These are phyloP conservation scores for Xylariaceae sp. DNA, from an alignment of 2,329 filamentous ascomycete species.

Conservation along the genomic window DNA sequence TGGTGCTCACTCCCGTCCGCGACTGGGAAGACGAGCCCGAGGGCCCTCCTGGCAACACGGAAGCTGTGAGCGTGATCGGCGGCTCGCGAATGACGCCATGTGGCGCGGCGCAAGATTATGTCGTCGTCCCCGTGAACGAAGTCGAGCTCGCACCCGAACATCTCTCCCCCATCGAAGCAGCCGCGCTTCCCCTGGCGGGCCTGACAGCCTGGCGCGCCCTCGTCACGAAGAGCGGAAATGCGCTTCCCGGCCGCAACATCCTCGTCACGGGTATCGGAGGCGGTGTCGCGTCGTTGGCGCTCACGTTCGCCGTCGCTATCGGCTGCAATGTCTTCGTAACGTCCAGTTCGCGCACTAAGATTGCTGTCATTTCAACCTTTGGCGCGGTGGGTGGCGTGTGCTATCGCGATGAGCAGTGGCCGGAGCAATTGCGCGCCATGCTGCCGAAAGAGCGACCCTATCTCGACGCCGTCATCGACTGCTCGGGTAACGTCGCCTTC, in stretches of 20 bases:
- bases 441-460: slow-evolving; percentile 62
- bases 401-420: slow-evolving; percentile 77
- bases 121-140: slow-evolving; percentile 64
- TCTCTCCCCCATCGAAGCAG: slow-evolving; percentile 67
- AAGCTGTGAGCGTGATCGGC: slow-evolving; percentile 65
- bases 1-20: slow-evolving; percentile 71
- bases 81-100: slow-evolving; percentile 56
- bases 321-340: slow-evolving; percentile 80
- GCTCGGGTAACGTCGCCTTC: slow-evolving; percentile 83
- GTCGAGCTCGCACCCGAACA: slow-evolving; percentile 72
- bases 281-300: slow-evolving; percentile 76
- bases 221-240: slow-evolving; percentile 67
- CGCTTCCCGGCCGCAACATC: slow-evolving; percentile 62
- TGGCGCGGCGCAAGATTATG: slow-evolving; percentile 71
- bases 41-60: slow-evolving; percentile 63
- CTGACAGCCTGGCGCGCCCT: slow-evolving; percentile 85
- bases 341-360: slow-evolving; percentile 68
- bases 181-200: slow-evolving; percentile 78
- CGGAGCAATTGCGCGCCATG: slow-evolving; percentile 61
- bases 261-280: slow-evolving; percentile 89
- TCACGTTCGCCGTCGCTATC: slow-evolving; percentile 71
- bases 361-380: slow-evolving; percentile 63
- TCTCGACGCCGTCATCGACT: slow-evolving; percentile 82
- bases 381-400: slow-evolving; percentile 78
- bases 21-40: slow-evolving; percentile 69